These are phyloP conservation scores for Conticribra weissflogii DNA, from an alignment of 108 stramenopile genomes.

Conservation along the genomic window DNA sequence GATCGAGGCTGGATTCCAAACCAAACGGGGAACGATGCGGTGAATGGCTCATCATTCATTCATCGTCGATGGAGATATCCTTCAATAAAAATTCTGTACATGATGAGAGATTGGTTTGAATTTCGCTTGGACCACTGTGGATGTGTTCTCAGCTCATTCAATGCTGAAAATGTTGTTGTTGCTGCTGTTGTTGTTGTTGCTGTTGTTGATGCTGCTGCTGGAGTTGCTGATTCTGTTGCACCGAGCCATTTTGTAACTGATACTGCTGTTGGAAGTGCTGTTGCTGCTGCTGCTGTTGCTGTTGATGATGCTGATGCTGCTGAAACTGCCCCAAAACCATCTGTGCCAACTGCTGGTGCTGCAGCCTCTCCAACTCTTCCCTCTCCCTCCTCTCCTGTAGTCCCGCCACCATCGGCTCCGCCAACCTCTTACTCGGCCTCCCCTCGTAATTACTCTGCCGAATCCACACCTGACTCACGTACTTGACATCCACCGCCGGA, in stretches of 20 bases:
- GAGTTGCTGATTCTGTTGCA: neutral
- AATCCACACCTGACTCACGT: conserved; percentile 98
- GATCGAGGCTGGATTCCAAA: neutral
- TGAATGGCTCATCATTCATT: neutral
- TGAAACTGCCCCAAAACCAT: conserved; percentile 18
- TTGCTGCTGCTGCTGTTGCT: conserved; percentile 9
- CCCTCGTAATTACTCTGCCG: conserved; percentile 86
- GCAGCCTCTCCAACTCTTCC: conserved; percentile 11
- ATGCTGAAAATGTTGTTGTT: conserved; percentile 8
- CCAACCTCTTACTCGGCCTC: conserved; percentile 70
- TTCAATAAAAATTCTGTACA: too few species aligned
- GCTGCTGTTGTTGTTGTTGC: neutral
- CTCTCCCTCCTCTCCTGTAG: conserved; percentile 52
- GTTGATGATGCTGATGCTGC: conserved; percentile 16
- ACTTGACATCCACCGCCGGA: conserved; percentile 90
- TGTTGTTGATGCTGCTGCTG: conserved; percentile 12
- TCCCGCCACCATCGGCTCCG: conserved; percentile 64
- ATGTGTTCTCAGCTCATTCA: conserved; percentile 8
- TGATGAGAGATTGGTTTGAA: too few species aligned
- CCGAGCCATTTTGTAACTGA: too few species aligned
- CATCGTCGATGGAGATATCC: neutral
- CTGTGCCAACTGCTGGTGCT: conserved; percentile 20
- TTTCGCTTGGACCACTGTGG: neutral
- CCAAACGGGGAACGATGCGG: too few species aligned
- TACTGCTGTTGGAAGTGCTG: conserved; percentile 12